Evolutionary conservation across 2,329 filamentous ascomycete species (phyloP).

Genomic region (Colletotrichum lindemuthianum): DNA sequence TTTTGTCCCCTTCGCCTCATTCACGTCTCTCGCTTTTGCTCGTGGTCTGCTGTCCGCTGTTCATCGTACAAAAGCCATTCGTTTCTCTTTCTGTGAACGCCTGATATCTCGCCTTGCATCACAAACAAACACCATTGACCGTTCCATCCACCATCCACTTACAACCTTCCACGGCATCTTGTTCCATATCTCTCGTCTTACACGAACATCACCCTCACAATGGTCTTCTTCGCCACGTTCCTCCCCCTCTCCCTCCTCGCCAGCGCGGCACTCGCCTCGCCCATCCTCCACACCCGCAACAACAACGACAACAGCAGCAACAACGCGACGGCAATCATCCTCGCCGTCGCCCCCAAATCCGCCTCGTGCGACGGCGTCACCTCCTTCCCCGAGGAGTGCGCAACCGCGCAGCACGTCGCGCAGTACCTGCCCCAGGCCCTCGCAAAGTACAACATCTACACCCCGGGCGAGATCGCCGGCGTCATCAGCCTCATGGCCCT

Average conservation of each 20-base stretch:
- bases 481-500: slow-evolving; percentile 76
- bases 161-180: neutral
- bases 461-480: slow-evolving; percentile 71
- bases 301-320: slow-evolving; percentile 26
- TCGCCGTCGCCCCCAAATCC: slow-evolving; percentile 67
- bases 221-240: slow-evolving; percentile 43
- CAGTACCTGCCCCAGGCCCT: slow-evolving; percentile 67
- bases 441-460: slow-evolving; percentile 63
- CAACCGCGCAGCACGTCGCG: slow-evolving; percentile 70
- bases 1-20: neutral
- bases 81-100: neutral
- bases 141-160: neutral
- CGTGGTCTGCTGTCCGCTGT: neutral
- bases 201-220: slow-evolving; percentile 37
- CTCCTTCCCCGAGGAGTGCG: slow-evolving; percentile 66
- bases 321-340: slow-evolving; percentile 53
- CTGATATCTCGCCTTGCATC: too few species aligned
- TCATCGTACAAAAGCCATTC: slow-evolving; percentile 16
- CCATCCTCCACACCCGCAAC: slow-evolving; percentile 27
- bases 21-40: slow-evolving; percentile 4
- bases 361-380: slow-evolving; percentile 59
- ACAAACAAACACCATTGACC: neutral
- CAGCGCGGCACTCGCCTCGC: slow-evolving; percentile 40
- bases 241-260: slow-evolving; percentile 41
- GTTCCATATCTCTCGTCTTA: too few species aligned